Base-by-base conservation (phyloP, 169 alveolate species). In the Neospora caninum region DNA sequence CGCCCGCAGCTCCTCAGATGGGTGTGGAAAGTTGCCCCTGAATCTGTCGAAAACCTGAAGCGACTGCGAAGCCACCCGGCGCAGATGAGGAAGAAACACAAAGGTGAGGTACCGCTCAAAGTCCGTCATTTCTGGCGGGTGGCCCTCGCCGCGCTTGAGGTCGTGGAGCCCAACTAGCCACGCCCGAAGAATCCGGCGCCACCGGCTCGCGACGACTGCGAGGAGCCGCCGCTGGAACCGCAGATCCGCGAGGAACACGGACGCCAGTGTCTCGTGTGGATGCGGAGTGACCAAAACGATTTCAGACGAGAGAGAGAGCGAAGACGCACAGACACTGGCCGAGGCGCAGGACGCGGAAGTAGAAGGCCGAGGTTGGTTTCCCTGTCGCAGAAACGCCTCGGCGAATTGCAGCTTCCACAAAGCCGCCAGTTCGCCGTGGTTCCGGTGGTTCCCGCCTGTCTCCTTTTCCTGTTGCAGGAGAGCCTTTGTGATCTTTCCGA, bases 121-220 rank as follows among this genome's bases (percentile, higher is more conserved):
- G 49, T 78, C 86, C 27, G 49, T 78, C 39, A n/a, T 78, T 25
- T 78, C 86, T 13, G 86, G 45, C 4, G 86, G 86, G 39, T 78
- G 86, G 31, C 49, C 39, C 49, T 78, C 86, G 86, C 86, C 86
- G 22, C 86, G 39, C 86, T n/a, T 20, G 39, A 78, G 45, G 45
- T 78, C 86, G 45, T 78, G 49, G 27, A 36, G 86, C 29, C 86
- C 49, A 20, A 10, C 86, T n/a, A 78, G 86, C 86, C 86, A 78
- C 29, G 39, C 86, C 22, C n/a, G 43, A 43, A 78, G 45, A n/a
- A 36, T 16, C 45, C 86, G 49, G 22, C 86, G 39, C 86, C 86
- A 78, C 45, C 86, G 86, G 45, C 45, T 16, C n/a, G 86, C 86
- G 29, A 78, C 45, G 2, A n/a, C 39, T 2, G 86, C 39, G n/a